Conservation (phyloP, 2,329 filamentous ascomycete species). For the Sphaerulina populicola region DNA sequence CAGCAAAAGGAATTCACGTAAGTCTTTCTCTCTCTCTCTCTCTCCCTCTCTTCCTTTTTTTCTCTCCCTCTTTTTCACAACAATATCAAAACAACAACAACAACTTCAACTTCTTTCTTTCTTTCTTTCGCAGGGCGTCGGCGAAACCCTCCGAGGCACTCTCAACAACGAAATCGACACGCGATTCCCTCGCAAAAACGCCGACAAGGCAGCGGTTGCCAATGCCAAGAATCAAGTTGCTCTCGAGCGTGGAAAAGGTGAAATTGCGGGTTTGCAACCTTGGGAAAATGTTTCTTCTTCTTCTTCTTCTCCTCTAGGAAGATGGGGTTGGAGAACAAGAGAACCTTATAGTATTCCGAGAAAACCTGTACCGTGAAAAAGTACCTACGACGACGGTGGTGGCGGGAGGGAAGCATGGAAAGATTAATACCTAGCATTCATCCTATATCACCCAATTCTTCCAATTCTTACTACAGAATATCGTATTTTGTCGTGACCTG, state of each 20-base stretch:
- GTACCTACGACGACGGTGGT: too few relatives aligned
- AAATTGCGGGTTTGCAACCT: constrained; percentile 22
- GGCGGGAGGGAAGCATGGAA: too few relatives aligned
- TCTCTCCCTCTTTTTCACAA: constrained; percentile 4
- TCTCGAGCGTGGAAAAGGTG: constrained; percentile 22
- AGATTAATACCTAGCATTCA: too few relatives aligned
- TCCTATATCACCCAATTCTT: too few relatives aligned
- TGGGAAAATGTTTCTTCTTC: constrained; percentile 3
- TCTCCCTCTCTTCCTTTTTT: neutral
- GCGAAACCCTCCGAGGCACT: constrained; percentile 30
- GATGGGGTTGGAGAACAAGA: constrained; percentile 4
- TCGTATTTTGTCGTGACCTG: too few relatives aligned
- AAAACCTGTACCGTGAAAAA: constrained; percentile 4
- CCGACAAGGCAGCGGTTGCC: constrained; percentile 24
- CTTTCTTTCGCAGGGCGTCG: constrained; percentile 24
- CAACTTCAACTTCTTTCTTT: too few relatives aligned
- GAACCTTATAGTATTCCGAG: constrained; percentile 8
- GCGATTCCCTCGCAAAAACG: constrained; percentile 24
- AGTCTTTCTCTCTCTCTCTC: constrained; percentile 8
- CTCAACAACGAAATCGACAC: constrained; percentile 30
- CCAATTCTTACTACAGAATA: too few relatives aligned
- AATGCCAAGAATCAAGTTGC: constrained; percentile 26
- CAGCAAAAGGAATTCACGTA: constrained; percentile 29
- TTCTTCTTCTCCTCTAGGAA: neutral
- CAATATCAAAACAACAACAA: too few relatives aligned